phyloP scores from a whole-genome alignment of 2,329 filamentous ascomycete genomes.

The Grosmannia serpens region DNA sequence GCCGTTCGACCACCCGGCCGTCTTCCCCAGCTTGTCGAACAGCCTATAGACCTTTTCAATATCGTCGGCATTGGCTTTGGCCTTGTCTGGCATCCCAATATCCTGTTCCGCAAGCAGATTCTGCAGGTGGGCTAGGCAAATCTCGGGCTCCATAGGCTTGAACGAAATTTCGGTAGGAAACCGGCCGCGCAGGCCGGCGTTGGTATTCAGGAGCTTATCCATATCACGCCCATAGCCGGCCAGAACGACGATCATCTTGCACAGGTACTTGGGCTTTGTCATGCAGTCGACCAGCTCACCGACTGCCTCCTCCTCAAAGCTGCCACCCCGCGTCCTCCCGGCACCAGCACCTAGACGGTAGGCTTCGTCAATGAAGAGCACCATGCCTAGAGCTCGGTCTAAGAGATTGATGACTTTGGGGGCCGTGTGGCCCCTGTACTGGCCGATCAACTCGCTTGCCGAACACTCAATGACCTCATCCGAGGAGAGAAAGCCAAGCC shows the following conservation, averaged over 20 bases:
- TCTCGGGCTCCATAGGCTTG: neutral
- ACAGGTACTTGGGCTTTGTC: conserved; percentile 42
- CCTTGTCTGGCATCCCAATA: neutral
- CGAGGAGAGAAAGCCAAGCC: conserved; percentile 54
- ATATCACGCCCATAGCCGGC: conserved; percentile 59
- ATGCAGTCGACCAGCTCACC: conserved; percentile 40
- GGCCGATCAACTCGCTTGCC: conserved; percentile 54
- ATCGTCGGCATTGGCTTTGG: neutral
- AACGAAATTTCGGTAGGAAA: conserved; percentile 34
- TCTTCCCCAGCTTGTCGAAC: neutral
- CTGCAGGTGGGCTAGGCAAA: neutral
- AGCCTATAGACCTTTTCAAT: neutral
- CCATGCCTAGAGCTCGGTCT: conserved; percentile 49
- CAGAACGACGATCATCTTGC: conserved; percentile 53
- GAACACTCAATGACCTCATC: conserved; percentile 48
- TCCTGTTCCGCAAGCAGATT: neutral
- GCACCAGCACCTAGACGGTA: conserved; percentile 45
- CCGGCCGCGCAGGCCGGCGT: conserved; percentile 52
- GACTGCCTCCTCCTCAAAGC: conserved; percentile 44
- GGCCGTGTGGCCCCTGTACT: conserved; percentile 58
- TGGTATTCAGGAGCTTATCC: conserved; percentile 48
- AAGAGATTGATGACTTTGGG: conserved; percentile 51
- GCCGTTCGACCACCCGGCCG: neutral
- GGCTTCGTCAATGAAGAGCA: conserved; percentile 62
- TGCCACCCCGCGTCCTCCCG: fast-evolving